A percentile compares a stretch with the other conserved stretches of the same genome.
Conservation (phyloP, 1,284 basidiomycete species). For the Neolentinus lepideus region DNA sequence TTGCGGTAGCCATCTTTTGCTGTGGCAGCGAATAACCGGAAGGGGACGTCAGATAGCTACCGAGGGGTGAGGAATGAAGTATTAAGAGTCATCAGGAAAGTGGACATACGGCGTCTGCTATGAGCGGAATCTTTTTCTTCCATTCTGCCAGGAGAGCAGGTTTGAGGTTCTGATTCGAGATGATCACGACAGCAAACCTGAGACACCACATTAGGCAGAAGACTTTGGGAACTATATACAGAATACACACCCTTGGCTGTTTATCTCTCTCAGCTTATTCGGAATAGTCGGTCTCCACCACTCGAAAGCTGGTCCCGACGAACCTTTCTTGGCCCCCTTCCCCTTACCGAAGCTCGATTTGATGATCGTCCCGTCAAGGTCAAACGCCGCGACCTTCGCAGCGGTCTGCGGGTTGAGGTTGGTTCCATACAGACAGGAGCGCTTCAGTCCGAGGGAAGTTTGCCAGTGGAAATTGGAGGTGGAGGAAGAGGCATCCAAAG, state of each 20-base stretch:
- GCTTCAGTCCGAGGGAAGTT: background rate
- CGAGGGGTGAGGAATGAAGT: conserved; percentile 2
- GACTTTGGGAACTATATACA: no score
- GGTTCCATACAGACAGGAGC: conserved; percentile 50
- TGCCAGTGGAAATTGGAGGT: background rate
- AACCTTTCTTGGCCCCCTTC: conserved; percentile 10
- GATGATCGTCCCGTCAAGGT: conserved; percentile 87
- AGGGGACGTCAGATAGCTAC: conserved; percentile 69
- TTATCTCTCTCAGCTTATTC: conserved; percentile 50
- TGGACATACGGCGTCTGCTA: conserved; percentile 58
- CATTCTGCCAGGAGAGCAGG: conserved; percentile 46
- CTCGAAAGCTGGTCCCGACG: conserved; percentile 56
- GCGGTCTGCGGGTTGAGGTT: conserved; percentile 42
- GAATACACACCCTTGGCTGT: conserved; percentile 67
- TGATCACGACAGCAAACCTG: conserved; percentile 70
- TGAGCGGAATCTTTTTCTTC: conserved; percentile 68
- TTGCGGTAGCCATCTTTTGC: conserved; percentile 79
- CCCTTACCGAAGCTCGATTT: conserved; percentile 42
- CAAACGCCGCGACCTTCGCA: conserved; percentile 71
- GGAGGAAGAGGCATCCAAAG: background rate
- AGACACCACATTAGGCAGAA: conserved; percentile 1
- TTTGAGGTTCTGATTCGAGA: conserved; percentile 74
- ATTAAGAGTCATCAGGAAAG: background rate
- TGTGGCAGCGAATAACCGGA: conserved; percentile 75
- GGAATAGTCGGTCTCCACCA: conserved; percentile 77